A percentile compares a stretch with the other conserved stretches of the same genome.
These are phyloP conservation scores for Amphicarpaea edgeworthii DNA, from an alignment of 306 rosid genomes.

Conservation along the genomic window DNA sequence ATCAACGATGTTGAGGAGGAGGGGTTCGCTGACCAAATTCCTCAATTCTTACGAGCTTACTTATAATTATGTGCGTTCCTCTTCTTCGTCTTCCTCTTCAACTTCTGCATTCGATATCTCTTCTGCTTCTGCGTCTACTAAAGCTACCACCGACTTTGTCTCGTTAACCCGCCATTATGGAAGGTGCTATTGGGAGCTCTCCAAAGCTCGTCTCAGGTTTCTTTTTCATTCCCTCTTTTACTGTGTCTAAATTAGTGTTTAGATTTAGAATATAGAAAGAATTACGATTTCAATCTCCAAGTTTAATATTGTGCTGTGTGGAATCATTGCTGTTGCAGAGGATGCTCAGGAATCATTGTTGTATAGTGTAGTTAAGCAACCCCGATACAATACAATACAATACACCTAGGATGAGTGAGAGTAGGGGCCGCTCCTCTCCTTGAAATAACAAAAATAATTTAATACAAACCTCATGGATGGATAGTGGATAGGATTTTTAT, in stretches of 20 bases:
- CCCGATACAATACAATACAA: too few relatives aligned
- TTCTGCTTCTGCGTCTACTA: constrained; percentile 47
- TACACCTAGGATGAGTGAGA: too few relatives aligned
- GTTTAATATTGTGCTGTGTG: too few relatives aligned
- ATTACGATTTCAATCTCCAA: too few relatives aligned
- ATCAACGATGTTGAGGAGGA: constrained; percentile 36
- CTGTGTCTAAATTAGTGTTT: neutral
- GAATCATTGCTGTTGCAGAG: too few relatives aligned
- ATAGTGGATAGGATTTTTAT: neutral
- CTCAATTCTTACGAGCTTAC: constrained; percentile 25
- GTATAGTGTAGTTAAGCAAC: too few relatives aligned
- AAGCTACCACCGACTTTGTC: constrained; percentile 43
- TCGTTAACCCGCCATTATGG: constrained; percentile 69
- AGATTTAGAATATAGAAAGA: neutral
- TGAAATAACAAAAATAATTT: too few relatives aligned
- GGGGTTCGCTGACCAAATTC: neutral
- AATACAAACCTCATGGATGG: too few relatives aligned
- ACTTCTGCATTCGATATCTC: constrained; percentile 37
- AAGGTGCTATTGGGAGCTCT: constrained; percentile 86
- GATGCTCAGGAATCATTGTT: too few relatives aligned
- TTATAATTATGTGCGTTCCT: constrained; percentile 4
- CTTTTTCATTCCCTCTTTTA: neutral
- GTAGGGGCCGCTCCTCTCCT: too few relatives aligned
- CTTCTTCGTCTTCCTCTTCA: constrained; percentile 25
- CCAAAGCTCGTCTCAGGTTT: constrained; percentile 91